A percentile compares a stretch with the other conserved stretches of the same genome.
Evolutionary conservation across 306 rosid genomes (phyloP).

Genomic region (Sechiopsis laciniata): DNA sequence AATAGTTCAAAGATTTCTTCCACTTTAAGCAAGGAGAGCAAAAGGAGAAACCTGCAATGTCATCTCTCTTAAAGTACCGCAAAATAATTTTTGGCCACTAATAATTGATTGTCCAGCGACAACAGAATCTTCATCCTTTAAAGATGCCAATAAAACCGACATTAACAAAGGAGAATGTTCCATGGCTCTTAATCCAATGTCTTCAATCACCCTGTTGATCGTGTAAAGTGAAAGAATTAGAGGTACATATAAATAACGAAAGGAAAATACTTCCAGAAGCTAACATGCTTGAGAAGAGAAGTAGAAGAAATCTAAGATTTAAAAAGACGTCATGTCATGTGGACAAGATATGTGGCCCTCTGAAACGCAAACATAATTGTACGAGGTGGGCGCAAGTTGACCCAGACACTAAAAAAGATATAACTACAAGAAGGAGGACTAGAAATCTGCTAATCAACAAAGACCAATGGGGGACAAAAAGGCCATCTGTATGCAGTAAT

Average conservation of each 20-base stretch:
- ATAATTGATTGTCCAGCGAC: slow-evolving; percentile 64
- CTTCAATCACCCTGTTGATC: slow-evolving; percentile 68
- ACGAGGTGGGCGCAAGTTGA: too few relatives aligned
- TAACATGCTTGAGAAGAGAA: slow-evolving; percentile 5
- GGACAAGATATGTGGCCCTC: too few relatives aligned
- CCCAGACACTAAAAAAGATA: too few relatives aligned
- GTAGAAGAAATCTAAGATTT: neutral
- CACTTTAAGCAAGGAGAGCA: slow-evolving; percentile 5
- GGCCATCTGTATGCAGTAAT: neutral
- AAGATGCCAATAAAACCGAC: slow-evolving; percentile 49
- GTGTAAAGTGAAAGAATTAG: slow-evolving; percentile 3
- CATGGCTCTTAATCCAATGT: slow-evolving; percentile 62
- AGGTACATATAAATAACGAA: neutral
- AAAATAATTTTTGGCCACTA: slow-evolving; percentile 57
- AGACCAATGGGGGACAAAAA: neutral
- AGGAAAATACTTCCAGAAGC: slow-evolving; percentile 2
- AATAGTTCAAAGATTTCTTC: neutral
- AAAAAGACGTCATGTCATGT: neutral
- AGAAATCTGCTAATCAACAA: neutral
- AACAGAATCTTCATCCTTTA: slow-evolving; percentile 48
- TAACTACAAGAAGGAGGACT: neutral
- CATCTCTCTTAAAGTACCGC: slow-evolving; percentile 62
- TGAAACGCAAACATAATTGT: too few relatives aligned
- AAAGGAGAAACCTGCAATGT: slow-evolving; percentile 59
- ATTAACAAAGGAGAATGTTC: slow-evolving; percentile 59